phyloP scores from a whole-genome alignment of 2,329 filamentous ascomycete species.

The Fusarium irregulare region DNA sequence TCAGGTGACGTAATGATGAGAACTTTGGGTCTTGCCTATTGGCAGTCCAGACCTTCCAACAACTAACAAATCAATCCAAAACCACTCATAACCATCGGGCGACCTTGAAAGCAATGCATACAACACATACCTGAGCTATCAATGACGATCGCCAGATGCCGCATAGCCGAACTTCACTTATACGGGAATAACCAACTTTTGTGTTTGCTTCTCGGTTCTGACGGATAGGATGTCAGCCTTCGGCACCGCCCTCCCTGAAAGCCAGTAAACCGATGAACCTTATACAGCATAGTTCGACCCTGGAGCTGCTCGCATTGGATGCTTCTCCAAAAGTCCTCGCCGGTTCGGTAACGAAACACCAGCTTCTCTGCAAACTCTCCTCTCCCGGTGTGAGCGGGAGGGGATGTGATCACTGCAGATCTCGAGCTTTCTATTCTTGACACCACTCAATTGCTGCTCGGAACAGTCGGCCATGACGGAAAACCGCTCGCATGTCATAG shows the following conservation, averaged over 20 bases:
- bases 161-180: slow-evolving; percentile 7
- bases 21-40: background rate
- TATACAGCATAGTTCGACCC: background rate
- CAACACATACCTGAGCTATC: background rate
- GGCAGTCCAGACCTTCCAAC: background rate
- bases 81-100: background rate
- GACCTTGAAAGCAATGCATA: background rate
- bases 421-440: slow-evolving; percentile 7
- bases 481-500: slow-evolving; percentile 19
- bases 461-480: slow-evolving; percentile 15
- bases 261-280: background rate
- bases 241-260: background rate
- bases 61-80: background rate
- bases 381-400: background rate
- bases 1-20: background rate
- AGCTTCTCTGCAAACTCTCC: background rate
- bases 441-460: too few species aligned
- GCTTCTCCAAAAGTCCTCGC: background rate
- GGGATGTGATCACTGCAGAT: slow-evolving; percentile 1
- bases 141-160: slow-evolving; percentile 14
- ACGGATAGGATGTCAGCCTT: slow-evolving; percentile 26
- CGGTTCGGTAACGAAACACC: slow-evolving; percentile 10
- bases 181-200: slow-evolving; percentile 8
- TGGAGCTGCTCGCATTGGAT: background rate
- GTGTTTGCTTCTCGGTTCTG: slow-evolving; percentile 18